Evolutionary conservation across 164 flowering plant species (phyloP).

Genomic region (Macadamia integrifolia): DNA sequence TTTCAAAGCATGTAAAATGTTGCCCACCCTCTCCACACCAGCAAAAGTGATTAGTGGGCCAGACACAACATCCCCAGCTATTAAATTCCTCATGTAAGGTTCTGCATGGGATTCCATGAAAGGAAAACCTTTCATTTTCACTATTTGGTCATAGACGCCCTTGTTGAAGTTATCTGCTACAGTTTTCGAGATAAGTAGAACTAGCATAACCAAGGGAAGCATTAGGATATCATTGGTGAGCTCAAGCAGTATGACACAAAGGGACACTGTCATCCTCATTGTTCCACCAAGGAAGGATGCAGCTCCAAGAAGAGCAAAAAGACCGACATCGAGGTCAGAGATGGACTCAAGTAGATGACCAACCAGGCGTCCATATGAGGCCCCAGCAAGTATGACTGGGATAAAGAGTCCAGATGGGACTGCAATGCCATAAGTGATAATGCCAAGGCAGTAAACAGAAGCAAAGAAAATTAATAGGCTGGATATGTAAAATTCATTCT

Average conservation of each 20-base stretch:
- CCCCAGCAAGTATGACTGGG: slow-evolving; percentile 92
- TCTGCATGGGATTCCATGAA: slow-evolving; percentile 88
- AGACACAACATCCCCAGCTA: slow-evolving; percentile 76
- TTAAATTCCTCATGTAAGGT: slow-evolving; percentile 83
- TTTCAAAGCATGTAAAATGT: slow-evolving; percentile 44
- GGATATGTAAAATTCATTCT: slow-evolving; percentile 45
- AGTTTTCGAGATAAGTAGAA: slow-evolving; percentile 89
- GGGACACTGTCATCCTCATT: slow-evolving; percentile 96
- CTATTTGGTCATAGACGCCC: slow-evolving; percentile 88
- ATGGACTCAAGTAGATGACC: slow-evolving; percentile 46
- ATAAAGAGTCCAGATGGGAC: slow-evolving; percentile 93
- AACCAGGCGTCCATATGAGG: slow-evolving; percentile 80
- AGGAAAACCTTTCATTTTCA: slow-evolving; percentile 86
- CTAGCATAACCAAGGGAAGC: slow-evolving; percentile 89
- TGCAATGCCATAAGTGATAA: slow-evolving; percentile 86
- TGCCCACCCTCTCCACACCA: slow-evolving; percentile 79
- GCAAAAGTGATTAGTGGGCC: slow-evolving; percentile 69
- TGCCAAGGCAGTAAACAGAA: slow-evolving; percentile 61
- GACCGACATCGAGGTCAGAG: slow-evolving; percentile 64
- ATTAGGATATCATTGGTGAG: slow-evolving; percentile 79
- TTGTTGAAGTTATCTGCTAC: slow-evolving; percentile 85
- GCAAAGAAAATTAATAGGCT: slow-evolving; percentile 55
- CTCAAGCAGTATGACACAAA: slow-evolving; percentile 88
- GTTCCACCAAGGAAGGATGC: slow-evolving; percentile 96
- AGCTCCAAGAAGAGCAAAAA: slow-evolving; percentile 85